A percentile compares a stretch with the other conserved stretches of the same genome.
Conservation (phyloP, 2,329 filamentous ascomycete species). For the Didymella arachidicola region DNA sequence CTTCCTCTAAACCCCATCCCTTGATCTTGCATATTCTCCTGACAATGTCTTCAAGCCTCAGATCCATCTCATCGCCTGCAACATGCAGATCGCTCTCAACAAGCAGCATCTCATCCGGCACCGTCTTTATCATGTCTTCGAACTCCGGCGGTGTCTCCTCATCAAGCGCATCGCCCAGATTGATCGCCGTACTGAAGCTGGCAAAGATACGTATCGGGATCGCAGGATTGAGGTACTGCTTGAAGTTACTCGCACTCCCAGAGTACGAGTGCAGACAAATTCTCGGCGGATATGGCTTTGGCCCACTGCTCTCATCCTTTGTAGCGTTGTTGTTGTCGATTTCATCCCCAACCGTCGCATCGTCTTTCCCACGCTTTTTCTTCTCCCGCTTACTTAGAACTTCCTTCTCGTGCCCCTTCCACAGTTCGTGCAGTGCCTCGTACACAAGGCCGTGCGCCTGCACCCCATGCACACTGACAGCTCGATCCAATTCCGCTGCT, state of each 20-base stretch:
- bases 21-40: constrained; percentile 79
- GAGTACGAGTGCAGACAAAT: constrained; percentile 96
- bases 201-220: constrained; percentile 83
- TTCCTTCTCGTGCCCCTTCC: constrained; percentile 73
- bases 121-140: constrained; percentile 70
- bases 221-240: constrained; percentile 76
- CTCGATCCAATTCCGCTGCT: constrained; percentile 70
- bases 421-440: constrained; percentile 69
- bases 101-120: constrained; percentile 81
- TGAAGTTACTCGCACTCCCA: constrained; percentile 75
- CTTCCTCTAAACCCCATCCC: constrained; percentile 77
- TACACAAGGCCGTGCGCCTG: constrained; percentile 77
- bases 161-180: constrained; percentile 65
- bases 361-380: constrained; percentile 41
- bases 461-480: constrained; percentile 76
- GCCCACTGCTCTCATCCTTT: constrained; percentile 17
- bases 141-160: constrained; percentile 61
- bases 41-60: constrained; percentile 75
- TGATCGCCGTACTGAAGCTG: constrained; percentile 86
- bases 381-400: constrained; percentile 67
- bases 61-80: constrained; percentile 84
- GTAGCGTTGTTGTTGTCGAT: constrained; percentile 2
- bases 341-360: constrained; percentile 22
- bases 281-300: constrained; percentile 79
- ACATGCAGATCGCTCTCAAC: constrained; percentile 90